A percentile compares a stretch with the other conserved stretches of the same genome.
phyloP scores from a whole-genome alignment of 2,329 filamentous ascomycete species.

The Fusarium illudens region DNA sequence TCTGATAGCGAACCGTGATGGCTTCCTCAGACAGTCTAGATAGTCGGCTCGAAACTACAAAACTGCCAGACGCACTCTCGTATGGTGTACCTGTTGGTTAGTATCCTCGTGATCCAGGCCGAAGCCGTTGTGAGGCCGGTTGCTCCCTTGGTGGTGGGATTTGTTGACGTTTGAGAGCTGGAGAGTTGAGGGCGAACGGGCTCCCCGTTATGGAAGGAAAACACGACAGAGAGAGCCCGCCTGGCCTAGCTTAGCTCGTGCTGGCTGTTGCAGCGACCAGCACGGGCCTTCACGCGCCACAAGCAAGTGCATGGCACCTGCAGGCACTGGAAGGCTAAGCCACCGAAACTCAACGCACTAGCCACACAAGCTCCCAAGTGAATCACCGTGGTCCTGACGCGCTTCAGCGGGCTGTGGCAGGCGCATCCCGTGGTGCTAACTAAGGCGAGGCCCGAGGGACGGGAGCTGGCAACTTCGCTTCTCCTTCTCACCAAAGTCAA shows the following conservation, averaged over 20 bases:
- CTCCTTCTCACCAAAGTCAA: constrained; percentile 16
- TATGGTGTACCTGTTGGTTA: constrained; percentile 41
- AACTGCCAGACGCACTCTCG: background rate
- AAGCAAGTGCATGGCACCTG: background rate
- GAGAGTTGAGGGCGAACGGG: constrained; percentile 25
- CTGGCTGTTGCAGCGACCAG: constrained; percentile 37
- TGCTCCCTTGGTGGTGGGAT: constrained; percentile 40
- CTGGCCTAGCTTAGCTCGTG: constrained; percentile 23
- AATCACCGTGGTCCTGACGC: constrained; percentile 36
- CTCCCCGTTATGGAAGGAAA: constrained; percentile 35
- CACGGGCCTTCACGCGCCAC: constrained; percentile 23
- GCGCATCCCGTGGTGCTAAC: constrained; percentile 33
- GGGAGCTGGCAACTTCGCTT: constrained; percentile 36
- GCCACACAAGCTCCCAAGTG: constrained; percentile 32
- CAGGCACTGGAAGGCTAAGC: constrained; percentile 1
- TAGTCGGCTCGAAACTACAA: background rate
- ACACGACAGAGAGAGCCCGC: constrained; percentile 24
- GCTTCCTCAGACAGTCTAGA: background rate
- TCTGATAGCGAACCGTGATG: constrained; percentile 6
- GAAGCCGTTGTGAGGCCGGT: constrained; percentile 44
- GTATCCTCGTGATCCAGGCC: constrained; percentile 43
- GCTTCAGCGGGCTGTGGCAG: constrained; percentile 35
- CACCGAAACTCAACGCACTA: constrained; percentile 7
- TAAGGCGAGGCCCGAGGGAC: constrained; percentile 21
- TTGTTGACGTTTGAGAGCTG: constrained; percentile 46